These are phyloP conservation scores for Oryza glaberrima DNA, from an alignment of 176 grass and related monocot species.

Conservation along the genomic window DNA sequence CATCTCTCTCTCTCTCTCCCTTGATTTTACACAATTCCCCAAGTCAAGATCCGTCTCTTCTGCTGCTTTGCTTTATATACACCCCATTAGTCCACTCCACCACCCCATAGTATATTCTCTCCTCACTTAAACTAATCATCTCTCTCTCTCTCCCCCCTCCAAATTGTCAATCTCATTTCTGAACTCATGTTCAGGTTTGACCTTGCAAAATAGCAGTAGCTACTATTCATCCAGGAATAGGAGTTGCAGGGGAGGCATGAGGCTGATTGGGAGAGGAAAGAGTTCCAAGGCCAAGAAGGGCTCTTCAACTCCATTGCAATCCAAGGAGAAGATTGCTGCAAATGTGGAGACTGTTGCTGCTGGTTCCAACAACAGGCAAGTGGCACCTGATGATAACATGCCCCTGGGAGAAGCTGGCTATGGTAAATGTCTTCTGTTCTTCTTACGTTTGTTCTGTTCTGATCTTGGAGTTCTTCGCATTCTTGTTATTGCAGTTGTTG, in stretches of 20 bases:
- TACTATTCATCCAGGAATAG: not conserved
- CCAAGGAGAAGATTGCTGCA: constrained; percentile 9
- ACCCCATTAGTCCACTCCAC: constrained; percentile 19
- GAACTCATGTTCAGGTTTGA: constrained; percentile 32
- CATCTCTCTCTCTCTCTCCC: not conserved
- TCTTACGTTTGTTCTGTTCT: not conserved
- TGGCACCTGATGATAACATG: constrained; percentile 17
- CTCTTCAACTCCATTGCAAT: not conserved
- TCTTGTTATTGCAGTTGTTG: not conserved
- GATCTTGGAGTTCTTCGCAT: not conserved
- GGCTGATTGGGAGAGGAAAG: constrained; percentile 27
- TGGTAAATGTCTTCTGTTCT: constrained; percentile 28
- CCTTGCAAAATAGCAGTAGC: not conserved
- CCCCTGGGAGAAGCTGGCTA: not conserved
- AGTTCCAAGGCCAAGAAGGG: constrained; percentile 34
- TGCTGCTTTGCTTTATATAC: constrained; percentile 28
- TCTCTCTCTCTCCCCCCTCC: not conserved
- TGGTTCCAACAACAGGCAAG: constrained; percentile 39
- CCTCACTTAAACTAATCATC: constrained; percentile 18
- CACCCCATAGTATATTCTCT: not conserved
- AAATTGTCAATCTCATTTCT: constrained; percentile 8
- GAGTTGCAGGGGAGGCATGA: constrained; percentile 26
- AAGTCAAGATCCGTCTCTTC: constrained; percentile 32
- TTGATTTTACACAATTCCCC: constrained; percentile 9
- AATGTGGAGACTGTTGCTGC: constrained; percentile 7